phyloP scores from a whole-genome alignment of 495 filamentous ascomycete species.

The Penicillium canescens region DNA sequence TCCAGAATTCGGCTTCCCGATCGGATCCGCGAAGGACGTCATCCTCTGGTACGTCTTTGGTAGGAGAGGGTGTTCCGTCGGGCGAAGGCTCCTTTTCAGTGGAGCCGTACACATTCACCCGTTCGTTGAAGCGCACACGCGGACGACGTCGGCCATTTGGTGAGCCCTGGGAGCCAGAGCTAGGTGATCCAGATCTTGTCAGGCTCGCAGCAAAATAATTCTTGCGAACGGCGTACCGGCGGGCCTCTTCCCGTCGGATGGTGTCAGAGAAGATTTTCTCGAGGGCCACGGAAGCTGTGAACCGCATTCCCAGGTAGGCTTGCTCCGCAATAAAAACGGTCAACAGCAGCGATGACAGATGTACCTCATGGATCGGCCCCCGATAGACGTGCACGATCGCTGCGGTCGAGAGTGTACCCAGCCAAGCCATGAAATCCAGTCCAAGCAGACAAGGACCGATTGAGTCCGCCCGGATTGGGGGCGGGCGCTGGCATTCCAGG shows the following conservation, averaged over 20 bases:
- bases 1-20: conserved; percentile 38
- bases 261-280: conserved; percentile 76
- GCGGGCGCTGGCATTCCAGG: conserved; percentile 81
- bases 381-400: conserved; percentile 87
- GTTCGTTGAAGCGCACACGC: conserved; percentile 41
- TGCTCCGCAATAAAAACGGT: conserved; percentile 83
- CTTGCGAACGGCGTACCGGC: conserved; percentile 71
- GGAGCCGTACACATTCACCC: conserved; percentile 36
- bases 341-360: conserved; percentile 71
- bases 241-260: conserved; percentile 69
- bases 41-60: conserved; percentile 18
- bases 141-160: conserved; percentile 22
- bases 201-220: conserved; percentile 53
- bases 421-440: conserved; percentile 84
- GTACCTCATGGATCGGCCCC: conserved; percentile 60
- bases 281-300: conserved; percentile 65
- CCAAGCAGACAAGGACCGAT: conserved; percentile 91
- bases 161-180: conserved; percentile 8
- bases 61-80: conserved; percentile 19
- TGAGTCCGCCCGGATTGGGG: conserved; percentile 83
- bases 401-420: conserved; percentile 80
- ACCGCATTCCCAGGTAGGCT: conserved; percentile 69
- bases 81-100: conserved; percentile 10
- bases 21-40: conserved; percentile 29
- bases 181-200: background rate